Base-by-base conservation (phyloP, 495 filamentous ascomycete genomes). In the Friedmanniomyces simplex region DNA sequence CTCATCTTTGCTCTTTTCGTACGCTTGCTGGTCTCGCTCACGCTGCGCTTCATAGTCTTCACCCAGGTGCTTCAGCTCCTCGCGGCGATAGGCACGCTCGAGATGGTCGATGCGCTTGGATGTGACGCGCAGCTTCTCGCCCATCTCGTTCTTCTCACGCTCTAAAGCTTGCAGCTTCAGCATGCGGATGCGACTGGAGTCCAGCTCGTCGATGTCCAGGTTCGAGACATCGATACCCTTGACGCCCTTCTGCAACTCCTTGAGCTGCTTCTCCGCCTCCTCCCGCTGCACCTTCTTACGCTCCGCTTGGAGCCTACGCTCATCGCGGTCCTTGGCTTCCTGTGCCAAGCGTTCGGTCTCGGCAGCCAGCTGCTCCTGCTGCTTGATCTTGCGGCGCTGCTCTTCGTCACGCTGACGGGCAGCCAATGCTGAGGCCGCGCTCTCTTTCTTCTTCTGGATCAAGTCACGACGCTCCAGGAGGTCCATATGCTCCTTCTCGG, bases 41-140 rank as follows among this genome's bases (percentile, higher is more conserved):
- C 85, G 84, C 75, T 98, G 93, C 46, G 74, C 74, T 57, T 86
- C 89, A 60, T 91, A 94, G 67, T 98, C 94, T 53, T 86, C 80
- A 50, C 84, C 75, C 50, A 98, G 76, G 69, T 95, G 88, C 80
- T 96, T 96, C 64, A 87, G 71, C 69, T 98, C 93, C 71, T 97
- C 94, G 63, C 88, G 86, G 63, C 94, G 82, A 79, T 93, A 91
- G 24, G 93, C 94, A 73, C 93, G 88, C 77, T 98, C 93, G 63
- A 98, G 77, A 73, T 98, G 93, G 71, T 98, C 93, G 68, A 97
- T 90, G 59, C 93, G 85, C 80, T 96, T 96, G 68, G 86, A 87
- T 49, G 91, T 95, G 60, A 91, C 80, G 59, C 90, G 84, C 45
- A 97, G 78, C 66, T 87, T 89, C 71, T 96, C 91, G 45, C 84